Base-by-base conservation (phyloP, 805 yeast genomes). In the Ogataea haglerorum region DNA sequence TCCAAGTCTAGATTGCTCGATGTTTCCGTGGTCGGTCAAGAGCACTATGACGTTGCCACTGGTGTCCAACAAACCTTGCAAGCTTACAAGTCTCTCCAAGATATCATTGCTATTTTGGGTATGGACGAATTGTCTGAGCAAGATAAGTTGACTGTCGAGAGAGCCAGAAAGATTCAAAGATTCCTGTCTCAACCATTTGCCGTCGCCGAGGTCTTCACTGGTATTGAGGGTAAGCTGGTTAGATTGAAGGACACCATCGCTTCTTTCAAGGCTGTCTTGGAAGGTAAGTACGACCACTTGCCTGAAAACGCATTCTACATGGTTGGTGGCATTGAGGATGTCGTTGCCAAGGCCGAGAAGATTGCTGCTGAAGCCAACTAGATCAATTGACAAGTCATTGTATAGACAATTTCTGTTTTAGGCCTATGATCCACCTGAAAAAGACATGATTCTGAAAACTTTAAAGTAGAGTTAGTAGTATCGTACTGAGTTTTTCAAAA, bases 271-370 rank as follows among this genome's bases (percentile, higher is more conserved):
- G 99, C 82, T 65, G 96, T 93, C 63, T 82, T 93, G 65, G 97
- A 80, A 28, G 99, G 99, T 78, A 93, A 93, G 81, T 89, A 93
- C 80, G 99, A 93, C 75, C 83, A 84, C 78, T 82, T 93, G 65
- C 99, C 99, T 69, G 99, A 93, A 80, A 86, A 84, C 70, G 99
- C 99, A 64, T 93, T 93, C 95, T 93, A 93, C 76, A 93, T 93
- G 99, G 99, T 93, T 74, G 99, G 99, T 78, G 96, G 96, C 78
- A 90, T 93, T 65, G 97, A 90, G 71, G 99, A 93, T 74, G 99
- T 82, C 62, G 73, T 89, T 70, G 95, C 97, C 68, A 93, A 93
- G 83, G 98, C 97, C 68, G 98, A 93, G 77, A 90, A 91, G 80
- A 74, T 93, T 70, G 98, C 98, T 73, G 80, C 95, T 70, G 96